Base-by-base conservation (phyloP, 169 alveolate species). In the Eimeria acervulina region DNA sequence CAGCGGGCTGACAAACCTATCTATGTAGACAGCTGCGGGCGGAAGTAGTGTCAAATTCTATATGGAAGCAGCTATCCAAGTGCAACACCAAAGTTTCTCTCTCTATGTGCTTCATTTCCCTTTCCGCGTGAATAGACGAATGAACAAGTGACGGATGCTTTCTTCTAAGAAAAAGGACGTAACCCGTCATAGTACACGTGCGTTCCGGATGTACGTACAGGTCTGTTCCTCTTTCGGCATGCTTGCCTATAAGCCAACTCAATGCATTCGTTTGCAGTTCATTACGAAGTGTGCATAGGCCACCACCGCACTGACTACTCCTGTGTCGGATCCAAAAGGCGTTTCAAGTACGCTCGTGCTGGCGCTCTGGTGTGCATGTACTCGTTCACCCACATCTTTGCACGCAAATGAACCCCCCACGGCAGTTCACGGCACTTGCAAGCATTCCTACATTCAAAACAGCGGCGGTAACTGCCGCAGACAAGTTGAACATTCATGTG, bases 401-500 rank as follows among this genome's bases (percentile, higher is more conserved):
- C 47, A 36, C 81, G 47, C 47, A n/a, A 31, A 13, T 26, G 47
- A 17, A 21, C 81, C 51, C 47, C 47, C 8, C 10, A 13, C 42
- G 47, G 31, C 81, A 70, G 33, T 17, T 70, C 13, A 36, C 19
- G 81, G 38, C 47, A 33, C 1, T 13, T 70, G 47, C 44, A 70
- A 70, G 28, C 81, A 70, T 13, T 1, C 33, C 13, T 33, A 70
- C 44, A n/a, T 70, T 36, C 28, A 70, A 70, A 33, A 70, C 44
- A 70, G 51, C 81, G 81, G 28, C 78, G 31, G 36, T 23, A 19
- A 63, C 78, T 28, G 78, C 78, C 78, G 26, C 78, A n/a, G 42
- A n/a, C 40, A 66, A 13, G 81, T 26, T 10, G 81, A 12, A 17
- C 6, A 33, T 47, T 17, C 51, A 15, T 28, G 51, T 8, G 26